Base-by-base conservation (phyloP, 306 rosid species). In the Vachellia collinsii region DNA sequence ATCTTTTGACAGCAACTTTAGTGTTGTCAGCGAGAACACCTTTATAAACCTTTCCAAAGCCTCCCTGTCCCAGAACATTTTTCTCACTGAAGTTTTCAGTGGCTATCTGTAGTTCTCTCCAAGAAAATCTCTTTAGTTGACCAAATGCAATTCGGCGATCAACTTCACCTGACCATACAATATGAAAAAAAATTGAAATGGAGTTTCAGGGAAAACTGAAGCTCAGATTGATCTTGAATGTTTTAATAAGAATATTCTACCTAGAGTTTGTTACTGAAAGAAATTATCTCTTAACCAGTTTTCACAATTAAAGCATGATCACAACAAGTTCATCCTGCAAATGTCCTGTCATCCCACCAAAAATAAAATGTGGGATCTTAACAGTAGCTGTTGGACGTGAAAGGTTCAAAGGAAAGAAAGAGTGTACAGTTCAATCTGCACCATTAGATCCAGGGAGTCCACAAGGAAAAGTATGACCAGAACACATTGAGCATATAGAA, bases 41-140 rank as follows among this genome's bases (percentile, higher is more conserved):
- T 86, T 90, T 96, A 77, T 96, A 96, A 77, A 96, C 98, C 88
- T 93, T 96, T 83, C 99, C 99, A 84, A 96, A 96, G 81, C 99
- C 99, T 84, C 99, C 99, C 85, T 93, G 99, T 75, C 99, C 99
- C 75, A 96, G 64, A 83, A 96, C 98, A 83, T 92, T 90, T 88
- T 89, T 92, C 85, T 96, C 98, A 47, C 89, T 92, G 84, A 96
- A 96, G 79, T 84, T 89, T 83, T 96, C 98, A 8, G 99, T 93
- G 61, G 99, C 98, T 54, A 93, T 69, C 86, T 93, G 99, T 74
- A 96, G 83, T 80, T 96, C 99, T 83, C 97, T 89, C 99, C 98
- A 93, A 46, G 89, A 85, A 89, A 96, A 96, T 79, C 99, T 86
- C 89, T 74, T 92, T 64, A 96, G 79, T 74, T 96, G 99, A 80